phyloP scores from a whole-genome alignment of 257 asterid species.

The Nicotiana attenuata region DNA sequence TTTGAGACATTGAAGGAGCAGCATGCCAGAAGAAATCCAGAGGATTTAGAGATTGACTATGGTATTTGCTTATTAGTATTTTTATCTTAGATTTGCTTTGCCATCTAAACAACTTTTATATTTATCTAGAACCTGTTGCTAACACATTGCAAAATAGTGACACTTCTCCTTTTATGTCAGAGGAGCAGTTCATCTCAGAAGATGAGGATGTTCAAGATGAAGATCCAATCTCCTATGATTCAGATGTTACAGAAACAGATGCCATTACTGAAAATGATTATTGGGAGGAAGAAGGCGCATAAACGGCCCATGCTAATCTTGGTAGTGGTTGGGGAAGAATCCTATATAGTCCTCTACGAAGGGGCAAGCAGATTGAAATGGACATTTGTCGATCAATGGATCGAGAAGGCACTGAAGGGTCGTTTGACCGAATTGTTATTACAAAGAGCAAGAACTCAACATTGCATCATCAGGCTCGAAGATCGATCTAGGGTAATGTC shows the following conservation, averaged over 20 bases:
- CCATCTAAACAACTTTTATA: background rate
- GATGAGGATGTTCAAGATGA: slow-evolving; percentile 30
- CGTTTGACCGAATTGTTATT: slow-evolving; percentile 61
- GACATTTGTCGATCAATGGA: slow-evolving; percentile 71
- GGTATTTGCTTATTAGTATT: slow-evolving; percentile 36
- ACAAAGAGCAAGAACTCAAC: slow-evolving; percentile 61
- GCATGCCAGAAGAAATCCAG: slow-evolving; percentile 54
- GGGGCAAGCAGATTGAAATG: slow-evolving; percentile 74
- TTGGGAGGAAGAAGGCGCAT: slow-evolving; percentile 18
- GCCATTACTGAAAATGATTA: slow-evolving; percentile 26
- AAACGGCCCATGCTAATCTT: slow-evolving; percentile 49
- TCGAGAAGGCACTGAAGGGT: slow-evolving; percentile 57
- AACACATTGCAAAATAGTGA: background rate
- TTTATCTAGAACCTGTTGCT: background rate
- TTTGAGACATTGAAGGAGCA: slow-evolving; percentile 73
- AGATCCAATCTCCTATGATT: slow-evolving; percentile 22
- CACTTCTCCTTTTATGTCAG: slow-evolving; percentile 27
- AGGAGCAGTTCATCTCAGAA: slow-evolving; percentile 44
- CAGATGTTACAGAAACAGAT: slow-evolving; percentile 33
- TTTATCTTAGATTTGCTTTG: background rate
- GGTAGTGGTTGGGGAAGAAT: slow-evolving; percentile 98
- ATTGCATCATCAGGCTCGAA: slow-evolving; percentile 80
- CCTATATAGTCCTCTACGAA: slow-evolving; percentile 58
- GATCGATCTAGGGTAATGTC: slow-evolving; percentile 89
- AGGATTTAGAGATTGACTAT: slow-evolving; percentile 51